Base-by-base conservation (phyloP, 768 basidiomycete genomes). In the Melanogaster broomeanus region DNA sequence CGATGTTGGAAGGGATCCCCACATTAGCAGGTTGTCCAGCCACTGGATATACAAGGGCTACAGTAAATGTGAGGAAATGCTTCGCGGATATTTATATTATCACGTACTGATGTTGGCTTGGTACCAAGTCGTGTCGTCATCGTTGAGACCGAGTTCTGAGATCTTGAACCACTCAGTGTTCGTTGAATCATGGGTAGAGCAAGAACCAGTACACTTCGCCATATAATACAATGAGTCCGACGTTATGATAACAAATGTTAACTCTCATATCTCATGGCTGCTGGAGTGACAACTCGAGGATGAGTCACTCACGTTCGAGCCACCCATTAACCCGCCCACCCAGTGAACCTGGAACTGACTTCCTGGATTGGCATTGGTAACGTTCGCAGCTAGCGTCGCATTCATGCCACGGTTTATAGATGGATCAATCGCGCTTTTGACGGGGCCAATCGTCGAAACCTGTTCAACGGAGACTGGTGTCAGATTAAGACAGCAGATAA, bases 141-240 rank as follows among this genome's bases (percentile, higher is more conserved):
- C 18, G 42, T 77, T 66, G 12, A 73, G 58, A 9, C 79, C 84
- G 4, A 73, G 67, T 58, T 86, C 75, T 22, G 78, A 68, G 44
- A 86, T 79, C 74, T 90, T 90, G 79, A 90, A 88, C 85, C 85
- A 90, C 57, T 83, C 72, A 4, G 85, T 82, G 31, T 72, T 66
- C 11, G 74, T 71, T 4, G 80, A 68, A 62, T 87, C 76, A 64
- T 83, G 87, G 54, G 82, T 66, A 53, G 76, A 74, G 67, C 88
- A 90, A 22, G 79, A 61, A 0, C 74, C 70, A 38, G 64, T 68
- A 59, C 89, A 91, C 42, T 72, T 68, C 4, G 87, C 78, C 79
- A 91, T 77, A 68, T 90, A 90, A 43, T 85, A 90, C 71, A 71
- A 88, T 73, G 1, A 87, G 87, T 1, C 88, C 88, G 16, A 72